Percentiles rank a stretch among this genome's conserved stretches.
phyloP scores from a whole-genome alignment of 2,329 filamentous ascomycete genomes.

The Incumbomyces lentus region DNA sequence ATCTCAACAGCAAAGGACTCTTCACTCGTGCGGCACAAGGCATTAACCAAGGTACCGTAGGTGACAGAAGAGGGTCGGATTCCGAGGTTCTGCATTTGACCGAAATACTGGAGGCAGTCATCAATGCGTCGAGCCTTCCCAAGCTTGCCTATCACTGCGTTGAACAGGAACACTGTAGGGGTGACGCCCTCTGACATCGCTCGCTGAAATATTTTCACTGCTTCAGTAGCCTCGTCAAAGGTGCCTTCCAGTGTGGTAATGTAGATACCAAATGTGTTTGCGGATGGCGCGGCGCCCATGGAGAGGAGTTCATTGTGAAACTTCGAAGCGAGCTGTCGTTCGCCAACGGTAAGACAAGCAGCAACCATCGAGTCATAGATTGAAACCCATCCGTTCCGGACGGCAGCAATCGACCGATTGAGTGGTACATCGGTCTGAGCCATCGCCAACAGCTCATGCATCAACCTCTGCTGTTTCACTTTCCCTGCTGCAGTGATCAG shows the following conservation, averaged over 20 bases:
- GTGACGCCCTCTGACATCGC: conserved; percentile 90
- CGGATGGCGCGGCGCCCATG: conserved; percentile 83
- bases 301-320: conserved; percentile 86
- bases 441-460: conserved; percentile 79
- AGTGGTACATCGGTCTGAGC: conserved; percentile 82
- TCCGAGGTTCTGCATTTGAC: conserved; percentile 85
- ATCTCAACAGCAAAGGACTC: conserved; percentile 96
- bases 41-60: conserved; percentile 96
- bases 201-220: conserved; percentile 92
- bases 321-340: conserved; percentile 68
- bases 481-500: conserved; percentile 83
- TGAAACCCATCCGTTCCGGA: conserved; percentile 90
- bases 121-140: conserved; percentile 96
- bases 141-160: conserved; percentile 93
- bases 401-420: conserved; percentile 70
- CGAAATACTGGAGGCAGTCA: conserved; percentile 95
- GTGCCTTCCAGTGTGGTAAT: conserved; percentile 99
- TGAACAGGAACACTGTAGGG: conserved; percentile 94
- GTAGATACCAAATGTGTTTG: conserved; percentile 96
- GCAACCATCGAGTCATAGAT: conserved; percentile 96
- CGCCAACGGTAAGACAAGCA: conserved; percentile 72
- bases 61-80: conserved; percentile 96
- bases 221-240: conserved; percentile 93
- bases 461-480: conserved; percentile 68
- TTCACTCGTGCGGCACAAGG: conserved; percentile 90